Evolutionary conservation across 2,329 filamentous ascomycete genomes (phyloP), one percentile per base, ranked within the genome.

Genomic region (Penicillium sp.): DNA sequence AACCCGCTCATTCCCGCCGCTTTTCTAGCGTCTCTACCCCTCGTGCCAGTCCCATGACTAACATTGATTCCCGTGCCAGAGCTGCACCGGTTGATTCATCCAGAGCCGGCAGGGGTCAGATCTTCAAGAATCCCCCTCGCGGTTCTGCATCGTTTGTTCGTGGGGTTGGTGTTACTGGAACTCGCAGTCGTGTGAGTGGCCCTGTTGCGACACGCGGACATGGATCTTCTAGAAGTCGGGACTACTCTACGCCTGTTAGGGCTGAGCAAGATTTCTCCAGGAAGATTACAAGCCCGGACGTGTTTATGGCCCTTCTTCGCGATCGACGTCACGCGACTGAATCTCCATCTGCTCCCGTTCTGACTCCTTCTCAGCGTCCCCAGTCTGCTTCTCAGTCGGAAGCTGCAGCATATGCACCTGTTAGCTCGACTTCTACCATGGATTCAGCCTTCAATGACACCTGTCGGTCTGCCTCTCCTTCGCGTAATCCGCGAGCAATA

Each of bases 161-260:
- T 40, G 66, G 68, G 27, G 61, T 61, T 28, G 66, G 65, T 38
- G 57, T 60, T 20, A 49, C 51, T 28, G 66, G 64, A 8, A 60
- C 53, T 31, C 57, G 61, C 44, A 56, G 55, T 10, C 62, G 60
- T 10, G 13, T n/a, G 8, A 7, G 18, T 10, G 14, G 18, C 30
- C 6, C 9, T 28, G 9, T n/a, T 13, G 13, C 30, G n/a, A 7
- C 27, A 2, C 36, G 8, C 5, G 20, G 10, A n/a, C 18, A 10
- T 24, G 38, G 27, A 36, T 24, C 25, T 33, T 22, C 16, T 8
- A 5, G 24, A 18, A 16, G 16, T 13, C 22, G 24, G 18, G 33
- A 14, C 20, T 8, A 20, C 20, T 8, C 14, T 5, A 14, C 4
- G 18, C 1, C 33, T 49, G 10, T 11, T 16, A 38, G 10, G 33